Base-by-base conservation (phyloP, 1,284 basidiomycete species). In the Ceratobasidium sp. region DNA sequence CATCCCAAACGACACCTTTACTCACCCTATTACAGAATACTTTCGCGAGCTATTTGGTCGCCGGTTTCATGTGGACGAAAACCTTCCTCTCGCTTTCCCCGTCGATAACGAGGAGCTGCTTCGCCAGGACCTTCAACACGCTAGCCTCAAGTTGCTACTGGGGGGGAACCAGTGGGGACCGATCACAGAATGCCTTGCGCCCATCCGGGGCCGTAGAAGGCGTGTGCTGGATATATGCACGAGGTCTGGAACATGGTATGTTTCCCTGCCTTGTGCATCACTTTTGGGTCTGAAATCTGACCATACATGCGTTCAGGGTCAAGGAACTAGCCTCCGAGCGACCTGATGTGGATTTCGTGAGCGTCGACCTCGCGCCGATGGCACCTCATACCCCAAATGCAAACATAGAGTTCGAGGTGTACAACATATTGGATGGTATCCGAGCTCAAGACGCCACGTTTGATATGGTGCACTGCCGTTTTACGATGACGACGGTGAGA, bases 141-240 rank as follows among this genome's bases (percentile, higher is more conserved):
- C 72, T 11, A 61, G 62, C 31, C 51, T 76, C 34, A 76, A 74
- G 56, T 39, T 75, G 7, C 54, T 76, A 31, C 56, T 75, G 49
- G 74, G 51, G 11, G 73, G 75, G 19, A 76, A 76, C 53, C 69
- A 75, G 41, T 76, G 71, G 65, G 62, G 74, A 14, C 74, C 74
- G n/a, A 66, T 75, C 22, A 29, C 56, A 22, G 62, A 72, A 43
- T 41, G 64, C 34, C 61, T 76, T 29, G 53, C 62, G 13, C 74
- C 76, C 29, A 43, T 34, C 31, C 41, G 58, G 22, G 74, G 71
- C 58, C 68, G 76, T 22, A 74, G 76, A 19, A 53, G 69, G 49
- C 66, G 69, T 34, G 76, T 76, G 34, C 56, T 76, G n/a, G 76
- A 76, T 49, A 72, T 76, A 37, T 76, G 64, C 74, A 76, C 74